Evolutionary conservation across 2,329 filamentous ascomycete species (phyloP), one percentile per base, ranked within the genome.

Genomic region (Penicillium freii): DNA sequence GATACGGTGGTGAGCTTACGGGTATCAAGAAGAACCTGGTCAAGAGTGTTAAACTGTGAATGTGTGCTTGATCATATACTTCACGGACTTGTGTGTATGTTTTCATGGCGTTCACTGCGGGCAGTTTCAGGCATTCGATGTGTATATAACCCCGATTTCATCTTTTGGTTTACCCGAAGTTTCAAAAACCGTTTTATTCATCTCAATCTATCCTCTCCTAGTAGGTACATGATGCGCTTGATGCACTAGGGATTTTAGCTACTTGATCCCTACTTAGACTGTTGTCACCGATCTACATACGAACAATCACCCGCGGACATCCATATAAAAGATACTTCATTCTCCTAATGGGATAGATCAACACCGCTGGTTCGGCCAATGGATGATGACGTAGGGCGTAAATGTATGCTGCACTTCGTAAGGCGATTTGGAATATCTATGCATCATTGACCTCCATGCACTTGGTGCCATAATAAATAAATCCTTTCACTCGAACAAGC

Each of bases 1-100:
- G 92, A 53, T 99, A 99, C 79, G 85, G 85, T 64, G 94, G 94
- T 78, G 94, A 97, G 76, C 78, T 89, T 78, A 94, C 92, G 42
- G 94, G 94, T 86, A 96, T 99, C 79, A 97, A 97, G 82, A 90
- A 88, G 67, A 89, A 90, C 21, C 78, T 99, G 75, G 87, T 97
- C 69, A 96, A 94, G 86, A 96, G 91, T 83, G 84, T 90, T 71
- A 97, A 94, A 81, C 80, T 99, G 77, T 93, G 86, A 68, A 48
- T 23, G 51, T 48, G 47, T 58, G 46, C 52, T 53, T 51, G 49
- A 51, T 46, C 36, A 43, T 56, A 50, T 60, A 62, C 60, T 54
- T 60, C 53, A 62, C 54, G 61, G 54, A 57, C 57, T 55, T 62
- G 50, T 57, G 36, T 55, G 49, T 53, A 51, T 56, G 59, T 61